phyloP scores from a whole-genome alignment of 306 rosid genomes.

The Rosa multiflora region DNA sequence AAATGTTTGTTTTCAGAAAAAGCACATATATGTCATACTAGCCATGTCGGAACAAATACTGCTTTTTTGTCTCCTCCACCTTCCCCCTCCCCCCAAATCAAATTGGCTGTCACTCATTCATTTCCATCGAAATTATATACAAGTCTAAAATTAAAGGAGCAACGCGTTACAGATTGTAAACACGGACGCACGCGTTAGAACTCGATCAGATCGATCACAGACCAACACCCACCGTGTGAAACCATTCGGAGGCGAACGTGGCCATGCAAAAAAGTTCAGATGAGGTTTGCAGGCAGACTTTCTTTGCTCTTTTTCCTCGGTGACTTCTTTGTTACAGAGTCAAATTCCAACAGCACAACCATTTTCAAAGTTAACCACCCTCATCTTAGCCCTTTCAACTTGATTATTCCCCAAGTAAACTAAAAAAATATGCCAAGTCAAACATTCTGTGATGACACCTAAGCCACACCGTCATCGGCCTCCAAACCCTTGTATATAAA shows the following conservation, averaged over 20 bases:
- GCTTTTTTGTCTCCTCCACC: background rate
- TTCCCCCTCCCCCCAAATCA: too few relatives aligned
- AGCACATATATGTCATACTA: conserved; percentile 6
- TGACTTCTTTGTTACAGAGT: conserved; percentile 31
- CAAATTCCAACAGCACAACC: conserved; percentile 39
- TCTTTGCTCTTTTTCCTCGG: background rate
- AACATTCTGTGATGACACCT: conserved; percentile 36
- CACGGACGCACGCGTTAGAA: conserved; percentile 19
- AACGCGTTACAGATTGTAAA: conserved; percentile 27
- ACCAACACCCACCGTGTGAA: conserved; percentile 32
- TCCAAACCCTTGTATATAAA: conserved; percentile 10
- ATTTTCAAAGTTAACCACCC: conserved; percentile 25
- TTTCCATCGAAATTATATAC: background rate
- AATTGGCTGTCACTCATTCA: conserved; percentile 17
- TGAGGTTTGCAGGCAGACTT: background rate
- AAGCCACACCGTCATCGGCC: conserved; percentile 43
- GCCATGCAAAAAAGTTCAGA: conserved; percentile 25
- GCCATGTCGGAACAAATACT: conserved; percentile 5
- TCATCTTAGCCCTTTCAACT: background rate
- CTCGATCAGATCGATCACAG: conserved; percentile 10
- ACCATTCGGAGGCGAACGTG: conserved; percentile 1
- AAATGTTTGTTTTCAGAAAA: background rate
- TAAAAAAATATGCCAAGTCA: conserved; percentile 37
- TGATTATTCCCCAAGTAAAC: conserved; percentile 13
- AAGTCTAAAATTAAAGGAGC: background rate